Base-by-base conservation (phyloP, 2,329 filamentous ascomycete genomes). In the Aphanocladium album region DNA sequence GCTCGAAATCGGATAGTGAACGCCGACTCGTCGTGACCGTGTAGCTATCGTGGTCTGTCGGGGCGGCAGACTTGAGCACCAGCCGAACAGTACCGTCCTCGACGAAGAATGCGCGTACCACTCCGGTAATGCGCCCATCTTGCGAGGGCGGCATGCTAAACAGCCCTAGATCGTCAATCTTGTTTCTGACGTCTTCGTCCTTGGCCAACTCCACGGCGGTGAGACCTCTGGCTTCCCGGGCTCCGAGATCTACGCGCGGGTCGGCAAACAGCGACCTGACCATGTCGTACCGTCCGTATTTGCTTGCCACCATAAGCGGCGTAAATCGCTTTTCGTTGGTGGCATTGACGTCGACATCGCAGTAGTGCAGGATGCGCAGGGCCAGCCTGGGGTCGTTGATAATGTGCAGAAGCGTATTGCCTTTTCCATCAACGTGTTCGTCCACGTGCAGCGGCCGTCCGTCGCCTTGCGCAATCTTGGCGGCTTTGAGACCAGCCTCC, bases 161-260 rank as follows among this genome's bases (percentile, higher is more conserved):
- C 11, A 99, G 77, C 1, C 93, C 88, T 64, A 99, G 80, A 72
- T 99, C 95, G 70, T 99, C 95, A 64, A 99, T 97, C 67, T 91
- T 88, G 75, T 98, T 99, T 43, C 95, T 86, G 27, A 99, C 90
- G 67, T 99, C 95, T 71, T 99, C 95, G 68, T 99, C 96, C 72
- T 99, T 99, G 54, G 96, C 95, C 51, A 99, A 81, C 74, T 99
- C 95, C 7, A 98, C 92, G 8, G 95, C 95, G 8, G 93, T 97
- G 67, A 99, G 80, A 0, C 95, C 95, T 62, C 95, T 85, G 17
- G 90, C 76, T 72, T 99, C 96, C 72, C 89, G 90, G 33, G 93
- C 86, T 46, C 89, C 86, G 16, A 93, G 77, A 70, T 99, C 95
- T 5, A 97, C 91, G 67, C 96, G 82, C 25, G 91, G 85, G 71